Evolutionary conservation across 2,329 filamentous ascomycete genomes (phyloP).

Genomic region (Cryphonectria naterciae): DNA sequence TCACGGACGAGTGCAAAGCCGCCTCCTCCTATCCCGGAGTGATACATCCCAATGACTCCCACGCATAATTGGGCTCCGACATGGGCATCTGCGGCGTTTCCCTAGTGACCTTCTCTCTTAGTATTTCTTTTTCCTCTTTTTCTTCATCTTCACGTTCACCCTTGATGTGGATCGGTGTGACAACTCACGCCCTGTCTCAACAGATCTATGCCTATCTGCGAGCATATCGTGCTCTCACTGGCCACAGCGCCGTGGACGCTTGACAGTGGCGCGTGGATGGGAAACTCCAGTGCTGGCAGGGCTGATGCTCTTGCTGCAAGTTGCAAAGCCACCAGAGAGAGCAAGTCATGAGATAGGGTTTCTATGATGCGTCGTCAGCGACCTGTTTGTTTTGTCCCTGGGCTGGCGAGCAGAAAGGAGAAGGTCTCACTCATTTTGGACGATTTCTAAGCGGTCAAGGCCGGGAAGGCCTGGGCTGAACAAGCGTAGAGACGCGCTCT

Average conservation of each 20-base stretch:
- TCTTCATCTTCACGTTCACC: too few species aligned
- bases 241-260: constrained; percentile 64
- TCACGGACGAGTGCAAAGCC: constrained; percentile 85
- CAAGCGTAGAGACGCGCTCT: neutral
- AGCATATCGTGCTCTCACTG: constrained; percentile 71
- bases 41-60: constrained; percentile 76
- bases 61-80: constrained; percentile 77
- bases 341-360: constrained; percentile 9
- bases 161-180: neutral
- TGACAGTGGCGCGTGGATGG: constrained; percentile 19
- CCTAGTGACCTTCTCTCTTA: constrained; percentile 43
- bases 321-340: constrained; percentile 15
- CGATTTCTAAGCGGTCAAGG: constrained; percentile 7
- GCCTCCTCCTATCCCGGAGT: constrained; percentile 84
- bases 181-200: constrained; percentile 54
- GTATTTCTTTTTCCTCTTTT: neutral
- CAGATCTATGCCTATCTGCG: constrained; percentile 67
- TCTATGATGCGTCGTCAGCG: constrained; percentile 8
- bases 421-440: constrained; percentile 24
- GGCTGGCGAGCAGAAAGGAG: neutral
- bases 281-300: constrained; percentile 6
- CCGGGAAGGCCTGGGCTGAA: neutral
- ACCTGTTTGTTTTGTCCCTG: neutral
- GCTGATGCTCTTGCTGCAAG: constrained; percentile 16
- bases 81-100: constrained; percentile 77